Evolutionary conservation across 2,329 filamentous ascomycete genomes (phyloP).

Genomic region (Mollisiaceae sp.): DNA sequence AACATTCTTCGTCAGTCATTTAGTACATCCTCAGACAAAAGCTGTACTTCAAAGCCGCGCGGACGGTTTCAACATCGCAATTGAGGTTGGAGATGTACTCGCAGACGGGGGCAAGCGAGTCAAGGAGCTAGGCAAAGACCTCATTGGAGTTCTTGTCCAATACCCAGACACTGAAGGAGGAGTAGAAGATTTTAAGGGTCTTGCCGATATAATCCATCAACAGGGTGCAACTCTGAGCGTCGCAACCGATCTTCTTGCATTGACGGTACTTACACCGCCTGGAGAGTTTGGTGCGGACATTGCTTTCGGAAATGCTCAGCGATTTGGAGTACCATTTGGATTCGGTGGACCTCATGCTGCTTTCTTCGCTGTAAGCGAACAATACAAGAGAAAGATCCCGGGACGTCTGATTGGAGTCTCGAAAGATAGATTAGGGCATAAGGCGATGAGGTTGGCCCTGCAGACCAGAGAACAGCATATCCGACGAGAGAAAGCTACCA

Average conservation of each 20-base stretch:
- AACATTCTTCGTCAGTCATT: slow-evolving; percentile 82
- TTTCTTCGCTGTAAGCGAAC: slow-evolving; percentile 91
- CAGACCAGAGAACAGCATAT: slow-evolving; percentile 98
- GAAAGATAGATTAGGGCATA: slow-evolving; percentile 84
- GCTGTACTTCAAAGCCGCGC: slow-evolving; percentile 84
- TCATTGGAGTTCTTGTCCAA: slow-evolving; percentile 91
- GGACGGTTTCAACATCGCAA: slow-evolving; percentile 86
- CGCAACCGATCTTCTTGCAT: slow-evolving; percentile 85
- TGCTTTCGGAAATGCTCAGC: slow-evolving; percentile 89
- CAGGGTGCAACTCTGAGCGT: slow-evolving; percentile 82
- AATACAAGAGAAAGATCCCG: slow-evolving; percentile 93
- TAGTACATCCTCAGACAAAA: slow-evolving; percentile 84
- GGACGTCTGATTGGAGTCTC: slow-evolving; percentile 90
- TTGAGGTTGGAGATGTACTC: slow-evolving; percentile 75
- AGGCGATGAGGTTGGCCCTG: slow-evolving; percentile 80
- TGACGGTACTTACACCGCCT: slow-evolving; percentile 86
- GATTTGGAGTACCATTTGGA: slow-evolving; percentile 90
- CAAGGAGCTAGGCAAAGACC: slow-evolving; percentile 75
- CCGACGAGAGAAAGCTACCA: slow-evolving; percentile 92
- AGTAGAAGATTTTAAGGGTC: slow-evolving; percentile 72
- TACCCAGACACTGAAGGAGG: slow-evolving; percentile 90
- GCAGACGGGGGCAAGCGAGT: slow-evolving; percentile 68
- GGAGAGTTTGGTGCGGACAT: slow-evolving; percentile 96
- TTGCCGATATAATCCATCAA: slow-evolving; percentile 80
- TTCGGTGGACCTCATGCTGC: slow-evolving; percentile 95